phyloP scores from a whole-genome alignment of 257 asterid species.

The Solanum dulcamara region DNA sequence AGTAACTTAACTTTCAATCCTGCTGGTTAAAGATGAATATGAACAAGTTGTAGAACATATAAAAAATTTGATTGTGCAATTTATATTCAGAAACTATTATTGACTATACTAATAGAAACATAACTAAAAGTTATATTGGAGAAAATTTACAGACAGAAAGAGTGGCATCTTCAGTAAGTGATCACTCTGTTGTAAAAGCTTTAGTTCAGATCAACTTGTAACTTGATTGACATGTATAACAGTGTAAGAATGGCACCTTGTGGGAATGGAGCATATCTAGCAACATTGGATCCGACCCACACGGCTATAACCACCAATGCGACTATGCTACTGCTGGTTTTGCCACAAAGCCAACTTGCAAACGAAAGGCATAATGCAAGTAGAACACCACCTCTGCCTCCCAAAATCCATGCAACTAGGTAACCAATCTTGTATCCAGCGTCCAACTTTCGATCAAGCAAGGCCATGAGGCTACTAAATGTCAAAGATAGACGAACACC shows the following conservation, averaged over 20 bases:
- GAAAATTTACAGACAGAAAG: neutral
- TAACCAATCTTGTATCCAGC: conserved; percentile 71
- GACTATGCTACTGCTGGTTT: conserved; percentile 66
- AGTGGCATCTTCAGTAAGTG: neutral
- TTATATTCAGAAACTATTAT: neutral
- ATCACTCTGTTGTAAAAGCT: neutral
- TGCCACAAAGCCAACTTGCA: conserved; percentile 83
- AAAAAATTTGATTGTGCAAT: neutral
- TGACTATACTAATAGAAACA: neutral
- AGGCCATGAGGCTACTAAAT: conserved; percentile 56
- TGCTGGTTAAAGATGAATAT: neutral
- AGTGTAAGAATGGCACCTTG: conserved; percentile 87
- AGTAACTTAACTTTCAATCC: neutral
- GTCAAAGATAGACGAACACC: conserved; percentile 57
- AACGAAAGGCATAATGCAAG: conserved; percentile 54
- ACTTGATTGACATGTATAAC: conserved; percentile 73
- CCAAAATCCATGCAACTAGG: conserved; percentile 53
- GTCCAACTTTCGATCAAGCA: conserved; percentile 56
- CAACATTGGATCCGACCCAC: conserved; percentile 77
- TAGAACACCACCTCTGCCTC: conserved; percentile 66
- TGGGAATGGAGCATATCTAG: conserved; percentile 59
- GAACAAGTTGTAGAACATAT: neutral
- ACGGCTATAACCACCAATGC: conserved; percentile 51
- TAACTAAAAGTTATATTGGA: neutral
- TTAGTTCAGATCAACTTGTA: conserved; percentile 56